Evolutionary conservation across 495 filamentous ascomycete species (phyloP), one percentile per base, ranked within the genome.

Genomic region (Aspergillus diversus): DNA sequence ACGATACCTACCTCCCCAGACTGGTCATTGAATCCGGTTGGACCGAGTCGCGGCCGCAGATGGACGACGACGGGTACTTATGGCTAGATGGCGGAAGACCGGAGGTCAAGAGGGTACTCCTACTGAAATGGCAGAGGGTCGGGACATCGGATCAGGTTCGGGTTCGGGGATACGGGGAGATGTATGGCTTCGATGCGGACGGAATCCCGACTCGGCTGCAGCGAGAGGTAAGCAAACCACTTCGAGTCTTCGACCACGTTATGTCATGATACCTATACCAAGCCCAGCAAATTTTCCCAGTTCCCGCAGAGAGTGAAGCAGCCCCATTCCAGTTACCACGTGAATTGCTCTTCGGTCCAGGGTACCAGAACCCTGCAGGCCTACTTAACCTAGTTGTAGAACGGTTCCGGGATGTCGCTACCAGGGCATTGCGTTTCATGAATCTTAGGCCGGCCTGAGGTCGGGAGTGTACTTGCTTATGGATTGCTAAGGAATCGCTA

Each of bases 101-200:
- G 65, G 59, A 78, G 62, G 47, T 72, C 59, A 37, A 63, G 54
- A 43, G 62, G 69, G 70, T 72, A 72, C 6, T 67, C 67, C 8
- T 69, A 13, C 31, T 54, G 15, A 60, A 60, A 31, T 60, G 58
- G 58, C 32, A 32, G 27, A 55, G n/a, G 33, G 35, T 35, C 12
- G 31, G 52, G n/a, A n/a, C 21, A 7, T 55, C 52, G 4, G 17
- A 55, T n/a, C 11, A 32, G 11, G 52, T 55, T 16, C 21, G 52
- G 11, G 52, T 55, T 16, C 21, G 52, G 13, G 52, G 52, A 34
- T 55, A 5, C 13, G 52, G 16, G 13, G 52, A 55, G 33, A 15
- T 55, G 21, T 55, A 55, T 32, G 31, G 52, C 31, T 16, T 55
- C 8, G 33, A 55, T 37, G 7, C 32, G 27, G 4, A 35, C 3